Percentiles rank a stretch among this genome's conserved stretches.
These are phyloP conservation scores for Chondrus crispus DNA, from an alignment of 23 red algal genomes.

Conservation along the genomic window DNA sequence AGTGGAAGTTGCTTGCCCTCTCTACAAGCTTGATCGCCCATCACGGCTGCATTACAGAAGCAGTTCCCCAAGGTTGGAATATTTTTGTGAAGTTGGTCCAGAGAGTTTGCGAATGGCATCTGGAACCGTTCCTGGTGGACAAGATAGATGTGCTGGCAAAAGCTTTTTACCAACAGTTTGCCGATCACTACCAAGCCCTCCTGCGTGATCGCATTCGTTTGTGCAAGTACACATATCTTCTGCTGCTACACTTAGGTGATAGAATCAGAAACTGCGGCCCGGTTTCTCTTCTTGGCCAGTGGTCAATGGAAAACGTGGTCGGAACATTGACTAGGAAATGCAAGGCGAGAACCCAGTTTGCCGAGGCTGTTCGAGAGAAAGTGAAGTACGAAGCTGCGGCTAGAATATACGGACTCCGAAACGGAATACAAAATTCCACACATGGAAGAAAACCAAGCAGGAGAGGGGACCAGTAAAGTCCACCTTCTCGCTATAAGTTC, in stretches of 20 bases:
- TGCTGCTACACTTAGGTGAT: not conserved
- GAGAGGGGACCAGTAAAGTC: too few species aligned
- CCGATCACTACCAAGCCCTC: not conserved
- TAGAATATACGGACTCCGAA: not conserved
- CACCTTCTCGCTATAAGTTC: too few species aligned
- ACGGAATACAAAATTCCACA: not conserved
- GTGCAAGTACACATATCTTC: not conserved
- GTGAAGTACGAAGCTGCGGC: conserved; percentile 8
- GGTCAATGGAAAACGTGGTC: not conserved
- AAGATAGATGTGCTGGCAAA: not conserved
- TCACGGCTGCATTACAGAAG: not conserved
- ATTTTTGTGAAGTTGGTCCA: not conserved
- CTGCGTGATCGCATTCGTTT: not conserved
- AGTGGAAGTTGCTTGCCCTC: not conserved
- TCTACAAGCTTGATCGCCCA: too few species aligned
- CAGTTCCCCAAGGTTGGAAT: not conserved
- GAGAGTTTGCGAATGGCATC: not conserved
- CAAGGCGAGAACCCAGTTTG: not conserved
- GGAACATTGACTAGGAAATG: not conserved
- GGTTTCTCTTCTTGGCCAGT: not conserved
- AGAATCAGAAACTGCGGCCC: not conserved
- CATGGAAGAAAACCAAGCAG: not conserved
- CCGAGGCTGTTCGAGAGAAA: not conserved
- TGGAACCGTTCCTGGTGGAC: not conserved
- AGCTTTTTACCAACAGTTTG: not conserved